A percentile compares a stretch with the other conserved stretches of the same genome.
phyloP scores from a whole-genome alignment of 768 basidiomycete species.

The Clavaria fumosa region DNA sequence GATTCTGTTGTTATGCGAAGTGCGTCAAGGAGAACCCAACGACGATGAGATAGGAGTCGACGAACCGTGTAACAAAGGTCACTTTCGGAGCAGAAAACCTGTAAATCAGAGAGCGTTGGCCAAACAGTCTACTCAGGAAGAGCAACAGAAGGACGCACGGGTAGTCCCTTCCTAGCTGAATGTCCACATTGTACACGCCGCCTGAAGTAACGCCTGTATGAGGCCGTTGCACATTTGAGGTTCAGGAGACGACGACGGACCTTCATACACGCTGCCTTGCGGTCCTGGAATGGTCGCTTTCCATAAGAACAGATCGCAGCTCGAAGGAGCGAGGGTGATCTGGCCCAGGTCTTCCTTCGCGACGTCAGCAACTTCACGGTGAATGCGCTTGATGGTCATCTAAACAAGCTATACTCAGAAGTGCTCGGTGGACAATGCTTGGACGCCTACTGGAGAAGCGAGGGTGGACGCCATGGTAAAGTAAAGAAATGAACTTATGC shows the following conservation, averaged over 20 bases:
- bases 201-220: slow-evolving; percentile 73
- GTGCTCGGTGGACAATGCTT: too few relatives aligned
- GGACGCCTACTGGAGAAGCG: too few relatives aligned
- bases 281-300: slow-evolving; percentile 69
- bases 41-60: neutral
- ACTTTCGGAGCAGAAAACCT: slow-evolving; percentile 74
- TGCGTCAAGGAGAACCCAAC: neutral
- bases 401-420: too few relatives aligned
- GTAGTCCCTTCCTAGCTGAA: slow-evolving; percentile 57
- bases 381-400: slow-evolving; percentile 68
- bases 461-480: too few relatives aligned
- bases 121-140: neutral
- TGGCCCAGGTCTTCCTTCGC: slow-evolving; percentile 70
- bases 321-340: slow-evolving; percentile 52
- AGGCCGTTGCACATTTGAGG: slow-evolving; percentile 65
- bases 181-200: slow-evolving; percentile 55
- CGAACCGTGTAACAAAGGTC: slow-evolving; percentile 57
- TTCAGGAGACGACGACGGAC: too few relatives aligned
- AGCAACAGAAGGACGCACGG: slow-evolving; percentile 36
- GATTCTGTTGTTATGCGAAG: slow-evolving; percentile 30
- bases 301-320: slow-evolving; percentile 58
- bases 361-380: slow-evolving; percentile 66
- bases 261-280: slow-evolving; percentile 69
- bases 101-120: slow-evolving; percentile 1
- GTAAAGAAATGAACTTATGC: too few relatives aligned